phyloP scores from a whole-genome alignment of 2,329 filamentous ascomycete species.

The Neofusicoccum ribis region DNA sequence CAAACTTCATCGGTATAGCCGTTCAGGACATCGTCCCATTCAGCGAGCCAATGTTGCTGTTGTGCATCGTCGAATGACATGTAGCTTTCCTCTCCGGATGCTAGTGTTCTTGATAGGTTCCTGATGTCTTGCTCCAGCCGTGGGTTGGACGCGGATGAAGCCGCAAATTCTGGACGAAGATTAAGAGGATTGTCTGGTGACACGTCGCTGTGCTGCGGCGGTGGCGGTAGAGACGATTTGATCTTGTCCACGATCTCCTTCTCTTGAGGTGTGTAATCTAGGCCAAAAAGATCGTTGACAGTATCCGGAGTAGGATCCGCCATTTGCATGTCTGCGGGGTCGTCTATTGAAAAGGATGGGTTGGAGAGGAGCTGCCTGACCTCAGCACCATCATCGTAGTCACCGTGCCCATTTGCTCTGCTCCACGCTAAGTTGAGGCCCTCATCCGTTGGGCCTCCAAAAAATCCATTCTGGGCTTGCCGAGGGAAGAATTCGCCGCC shows the following conservation, averaged over 20 bases:
- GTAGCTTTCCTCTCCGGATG: neutral
- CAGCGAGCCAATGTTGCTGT: constrained; percentile 19
- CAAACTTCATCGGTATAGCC: constrained; percentile 28
- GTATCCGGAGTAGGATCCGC: constrained; percentile 12
- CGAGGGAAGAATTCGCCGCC: neutral
- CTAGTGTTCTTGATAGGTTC: neutral
- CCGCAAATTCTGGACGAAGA: constrained; percentile 21
- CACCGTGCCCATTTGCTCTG: neutral
- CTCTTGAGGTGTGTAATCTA: constrained; percentile 15
- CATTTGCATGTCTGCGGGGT: neutral
- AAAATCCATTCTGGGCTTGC: neutral
- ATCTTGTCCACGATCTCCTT: constrained; percentile 21
- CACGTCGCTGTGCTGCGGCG: constrained; percentile 20
- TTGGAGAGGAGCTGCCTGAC: constrained; percentile 22
- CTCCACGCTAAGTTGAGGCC: too few relatives aligned
- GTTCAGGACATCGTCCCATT: constrained; percentile 26
- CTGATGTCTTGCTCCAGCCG: constrained; percentile 15
- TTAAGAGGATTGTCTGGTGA: constrained; percentile 22
- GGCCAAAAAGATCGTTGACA: constrained; percentile 19
- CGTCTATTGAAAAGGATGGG: constrained; percentile 17
- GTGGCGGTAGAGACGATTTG: constrained; percentile 20
- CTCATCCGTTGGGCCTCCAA: neutral
- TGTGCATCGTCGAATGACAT: neutral
- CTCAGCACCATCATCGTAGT: constrained; percentile 23
- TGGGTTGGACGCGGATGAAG: neutral